Conservation (phyloP, 73 alveolate genomes). For the Paramecium sonneborni region DNA sequence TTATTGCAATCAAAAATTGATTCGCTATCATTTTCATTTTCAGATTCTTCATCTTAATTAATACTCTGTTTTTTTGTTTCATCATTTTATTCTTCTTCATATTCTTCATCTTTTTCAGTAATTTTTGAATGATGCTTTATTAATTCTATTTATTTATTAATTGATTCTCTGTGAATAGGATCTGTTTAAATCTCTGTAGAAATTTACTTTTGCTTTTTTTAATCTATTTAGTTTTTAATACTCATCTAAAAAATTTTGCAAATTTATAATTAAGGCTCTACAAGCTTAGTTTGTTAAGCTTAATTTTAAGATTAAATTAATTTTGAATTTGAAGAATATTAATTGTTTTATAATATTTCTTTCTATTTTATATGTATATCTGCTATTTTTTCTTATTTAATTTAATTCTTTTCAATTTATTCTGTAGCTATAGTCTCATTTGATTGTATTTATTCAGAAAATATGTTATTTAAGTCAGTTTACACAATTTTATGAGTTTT, state of each 20-base stretch:
- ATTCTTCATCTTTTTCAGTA: conserved; percentile 7
- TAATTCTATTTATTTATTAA: neutral
- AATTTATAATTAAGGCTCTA: neutral
- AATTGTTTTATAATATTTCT: neutral
- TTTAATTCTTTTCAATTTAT: neutral
- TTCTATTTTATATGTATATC: neutral
- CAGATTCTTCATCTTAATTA: too few species aligned
- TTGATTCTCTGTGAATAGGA: neutral
- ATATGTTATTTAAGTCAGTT: neutral
- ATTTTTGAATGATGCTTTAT: neutral
- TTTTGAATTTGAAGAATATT: neutral
- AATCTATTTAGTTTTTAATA: neutral
- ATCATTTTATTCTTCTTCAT: neutral
- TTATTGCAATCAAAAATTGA: conserved; percentile 5
- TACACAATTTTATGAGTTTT: neutral
- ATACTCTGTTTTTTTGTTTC: neutral
- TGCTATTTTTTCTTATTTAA: neutral
- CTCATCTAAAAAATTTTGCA: neutral
- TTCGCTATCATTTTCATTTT: neutral
- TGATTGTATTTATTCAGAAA: too few species aligned
- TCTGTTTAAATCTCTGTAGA: neutral
- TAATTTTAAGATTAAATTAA: neutral
- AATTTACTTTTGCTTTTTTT: neutral
- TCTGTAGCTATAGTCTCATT: too few species aligned
- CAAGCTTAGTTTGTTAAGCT: neutral